Percentiles rank a stretch among this genome's conserved stretches.
Conservation (phyloP, 2,329 filamentous ascomycete genomes). For the Colletotrichum kahawae region DNA sequence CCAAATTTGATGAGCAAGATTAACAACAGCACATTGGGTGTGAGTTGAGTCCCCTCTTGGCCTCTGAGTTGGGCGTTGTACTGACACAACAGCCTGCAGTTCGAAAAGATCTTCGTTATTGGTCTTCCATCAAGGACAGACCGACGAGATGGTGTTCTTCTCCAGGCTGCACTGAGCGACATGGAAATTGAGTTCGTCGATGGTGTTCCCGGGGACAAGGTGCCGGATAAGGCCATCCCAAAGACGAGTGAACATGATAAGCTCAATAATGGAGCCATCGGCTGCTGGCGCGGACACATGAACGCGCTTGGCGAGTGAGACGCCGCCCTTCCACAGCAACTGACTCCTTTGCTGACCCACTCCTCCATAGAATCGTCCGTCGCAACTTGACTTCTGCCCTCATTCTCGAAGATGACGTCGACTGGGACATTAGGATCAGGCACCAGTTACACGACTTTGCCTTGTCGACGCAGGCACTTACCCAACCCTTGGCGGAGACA, state of each 20-base stretch:
- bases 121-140: constrained; percentile 56
- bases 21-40: constrained; percentile 9
- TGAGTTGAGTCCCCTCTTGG: neutral
- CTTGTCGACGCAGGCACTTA: constrained; percentile 36
- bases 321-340: neutral
- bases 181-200: constrained; percentile 51
- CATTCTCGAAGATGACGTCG: constrained; percentile 61
- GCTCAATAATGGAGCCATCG: constrained; percentile 30
- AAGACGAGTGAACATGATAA: constrained; percentile 35
- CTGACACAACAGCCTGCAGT: constrained; percentile 36
- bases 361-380: constrained; percentile 43
- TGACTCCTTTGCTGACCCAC: neutral
- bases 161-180: constrained; percentile 50
- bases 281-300: constrained; percentile 46
- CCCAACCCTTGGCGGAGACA: constrained; percentile 30
- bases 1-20: neutral
- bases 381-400: constrained; percentile 51
- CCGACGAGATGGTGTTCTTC: constrained; percentile 52
- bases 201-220: constrained; percentile 43
- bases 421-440: constrained; percentile 60
- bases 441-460: constrained; percentile 50
- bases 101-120: constrained; percentile 57
- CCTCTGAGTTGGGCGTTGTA: accelerated
- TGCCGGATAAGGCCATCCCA: constrained; percentile 42
- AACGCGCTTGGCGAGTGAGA: constrained; percentile 38